Evolutionary conservation across 1,139 yeast species (phyloP).

Genomic region (Williopsis jadinii): DNA sequence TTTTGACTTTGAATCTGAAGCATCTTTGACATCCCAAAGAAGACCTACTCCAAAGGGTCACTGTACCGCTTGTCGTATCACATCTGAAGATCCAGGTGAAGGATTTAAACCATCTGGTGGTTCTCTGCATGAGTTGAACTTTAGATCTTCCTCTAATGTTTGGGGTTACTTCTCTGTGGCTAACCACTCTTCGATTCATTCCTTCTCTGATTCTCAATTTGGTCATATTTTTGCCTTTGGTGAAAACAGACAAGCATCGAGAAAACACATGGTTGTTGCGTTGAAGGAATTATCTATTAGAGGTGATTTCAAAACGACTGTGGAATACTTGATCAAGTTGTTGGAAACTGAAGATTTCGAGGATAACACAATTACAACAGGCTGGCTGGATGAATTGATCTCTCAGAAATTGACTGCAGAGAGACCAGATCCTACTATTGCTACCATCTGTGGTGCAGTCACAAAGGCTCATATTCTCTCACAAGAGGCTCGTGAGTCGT

Average conservation of each 20-base stretch:
- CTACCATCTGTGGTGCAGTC: conserved; percentile 96
- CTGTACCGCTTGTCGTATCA: conserved; percentile 97
- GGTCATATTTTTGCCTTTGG: conserved; percentile 99
- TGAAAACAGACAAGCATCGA: conserved; percentile 94
- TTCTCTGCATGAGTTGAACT: conserved; percentile 88
- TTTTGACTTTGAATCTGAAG: conserved; percentile 75
- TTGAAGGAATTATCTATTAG: conserved; percentile 91
- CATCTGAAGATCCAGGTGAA: conserved; percentile 98
- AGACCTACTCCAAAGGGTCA: conserved; percentile 95
- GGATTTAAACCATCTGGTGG: conserved; percentile 99
- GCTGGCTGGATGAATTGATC: conserved; percentile 96
- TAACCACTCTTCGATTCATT: conserved; percentile 94
- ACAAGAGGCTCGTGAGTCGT: conserved; percentile 63
- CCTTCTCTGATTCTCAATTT: conserved; percentile 95
- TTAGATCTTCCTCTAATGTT: conserved; percentile 93
- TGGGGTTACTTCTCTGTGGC: conserved; percentile 99
- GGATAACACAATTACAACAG: conserved; percentile 93
- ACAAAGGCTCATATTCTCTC: conserved; percentile 85
- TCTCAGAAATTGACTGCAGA: conserved; percentile 91
- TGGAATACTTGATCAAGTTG: conserved; percentile 89
- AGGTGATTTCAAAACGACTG: conserved; percentile 98
- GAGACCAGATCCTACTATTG: conserved; percentile 86
- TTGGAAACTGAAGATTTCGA: conserved; percentile 96
- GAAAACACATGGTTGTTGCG: conserved; percentile 98
- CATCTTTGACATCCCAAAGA: conserved; percentile 72